These are phyloP conservation scores for Phyllosticta citrichinensis DNA, from an alignment of 2,329 filamentous ascomycete genomes.

Conservation along the genomic window DNA sequence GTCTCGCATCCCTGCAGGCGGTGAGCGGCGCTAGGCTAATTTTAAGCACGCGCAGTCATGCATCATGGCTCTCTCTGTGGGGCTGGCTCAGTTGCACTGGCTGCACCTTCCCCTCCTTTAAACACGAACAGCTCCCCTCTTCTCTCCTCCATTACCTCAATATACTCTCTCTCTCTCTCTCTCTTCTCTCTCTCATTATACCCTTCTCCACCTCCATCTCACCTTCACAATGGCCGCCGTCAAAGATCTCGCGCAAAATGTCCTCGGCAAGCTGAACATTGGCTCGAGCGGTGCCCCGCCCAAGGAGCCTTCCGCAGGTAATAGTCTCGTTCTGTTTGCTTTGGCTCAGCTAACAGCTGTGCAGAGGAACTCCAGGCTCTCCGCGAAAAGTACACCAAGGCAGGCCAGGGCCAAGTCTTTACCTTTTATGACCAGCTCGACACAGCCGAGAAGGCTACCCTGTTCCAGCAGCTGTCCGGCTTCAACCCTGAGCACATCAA, in stretches of 20 bases:
- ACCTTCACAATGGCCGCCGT: conserved; percentile 5
- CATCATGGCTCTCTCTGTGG: conserved; percentile 10
- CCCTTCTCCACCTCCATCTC: not conserved
- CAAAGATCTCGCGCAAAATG: conserved; percentile 2
- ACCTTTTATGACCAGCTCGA: conserved; percentile 76
- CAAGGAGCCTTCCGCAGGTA: conserved; percentile 42
- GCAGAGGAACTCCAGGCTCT: conserved; percentile 58
- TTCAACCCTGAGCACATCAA: conserved; percentile 86
- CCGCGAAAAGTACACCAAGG: conserved; percentile 61
- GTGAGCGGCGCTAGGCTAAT: conserved; percentile 9
- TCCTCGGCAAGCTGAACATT: conserved; percentile 18
- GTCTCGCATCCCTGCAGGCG: conserved; percentile 7
- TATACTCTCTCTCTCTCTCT: not conserved
- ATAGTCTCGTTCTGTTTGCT: not conserved
- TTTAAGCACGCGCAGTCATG: conserved; percentile 7
- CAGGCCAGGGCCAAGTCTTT: conserved; percentile 73
- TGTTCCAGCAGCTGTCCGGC: conserved; percentile 71
- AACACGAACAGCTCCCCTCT: conserved; percentile 5
- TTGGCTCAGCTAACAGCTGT: not conserved
- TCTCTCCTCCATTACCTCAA: not conserved
- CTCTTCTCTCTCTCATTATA: not conserved
- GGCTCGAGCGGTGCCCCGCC: conserved; percentile 22
- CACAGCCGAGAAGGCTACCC: conserved; percentile 59
- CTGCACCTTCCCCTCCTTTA: conserved; percentile 10
- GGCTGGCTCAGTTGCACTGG: conserved; percentile 3